Evolutionary conservation across 164 flowering plant species (phyloP).

Genomic region (Piper betle): DNA sequence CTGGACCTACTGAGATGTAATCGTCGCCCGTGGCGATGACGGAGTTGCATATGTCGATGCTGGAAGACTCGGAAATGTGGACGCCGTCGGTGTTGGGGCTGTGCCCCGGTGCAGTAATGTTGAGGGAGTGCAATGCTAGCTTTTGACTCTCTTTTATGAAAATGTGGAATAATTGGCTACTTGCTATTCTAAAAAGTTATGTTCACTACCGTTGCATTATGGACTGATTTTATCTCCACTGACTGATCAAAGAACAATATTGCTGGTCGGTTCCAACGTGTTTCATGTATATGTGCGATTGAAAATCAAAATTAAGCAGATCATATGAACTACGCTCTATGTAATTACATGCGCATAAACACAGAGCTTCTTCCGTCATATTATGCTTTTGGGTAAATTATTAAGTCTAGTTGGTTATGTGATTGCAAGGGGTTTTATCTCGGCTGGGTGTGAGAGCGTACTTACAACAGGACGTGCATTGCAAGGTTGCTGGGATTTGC

Average conservation of each 20-base stretch:
- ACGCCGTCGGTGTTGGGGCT: conserved; percentile 48
- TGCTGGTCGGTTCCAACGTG: background rate
- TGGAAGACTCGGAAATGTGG: conserved; percentile 18
- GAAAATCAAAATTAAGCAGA: background rate
- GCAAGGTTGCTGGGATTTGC: conserved; percentile 12
- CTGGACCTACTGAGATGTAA: conserved; percentile 30
- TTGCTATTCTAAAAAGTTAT: conserved; percentile 25
- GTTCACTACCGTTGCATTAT: conserved; percentile 11
- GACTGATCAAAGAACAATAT: conserved; percentile 10
- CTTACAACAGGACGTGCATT: conserved; percentile 26
- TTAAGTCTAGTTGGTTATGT: no score
- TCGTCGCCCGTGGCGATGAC: conserved; percentile 35
- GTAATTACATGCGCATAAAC: no score
- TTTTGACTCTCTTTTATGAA: conserved; percentile 17
- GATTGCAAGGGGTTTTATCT: no score
- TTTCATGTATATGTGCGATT: background rate
- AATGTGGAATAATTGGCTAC: conserved; percentile 13
- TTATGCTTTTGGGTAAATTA: no score
- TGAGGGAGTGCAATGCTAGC: conserved; percentile 8
- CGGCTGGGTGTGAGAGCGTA: no score
- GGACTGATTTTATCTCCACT: conserved; percentile 21
- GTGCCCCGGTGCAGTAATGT: conserved; percentile 19
- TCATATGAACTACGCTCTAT: background rate
- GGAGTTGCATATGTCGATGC: conserved; percentile 10
- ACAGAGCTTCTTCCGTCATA: no score